Conservation (phyloP, 2,329 filamentous ascomycete species). For the Fusarium ambrosium region DNA sequence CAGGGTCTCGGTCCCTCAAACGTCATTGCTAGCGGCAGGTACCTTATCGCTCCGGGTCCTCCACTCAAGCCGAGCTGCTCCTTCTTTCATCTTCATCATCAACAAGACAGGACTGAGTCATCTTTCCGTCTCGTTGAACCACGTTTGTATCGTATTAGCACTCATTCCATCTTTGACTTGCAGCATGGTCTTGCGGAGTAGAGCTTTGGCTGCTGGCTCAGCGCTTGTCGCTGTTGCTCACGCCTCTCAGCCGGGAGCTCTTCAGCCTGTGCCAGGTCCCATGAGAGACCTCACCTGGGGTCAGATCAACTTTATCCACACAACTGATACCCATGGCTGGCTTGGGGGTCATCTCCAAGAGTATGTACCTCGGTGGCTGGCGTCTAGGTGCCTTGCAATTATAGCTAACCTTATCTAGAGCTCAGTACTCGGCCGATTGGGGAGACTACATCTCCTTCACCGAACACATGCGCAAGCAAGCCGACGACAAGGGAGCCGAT, state of each 20-base stretch:
- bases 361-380: slow-evolving; percentile 58
- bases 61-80: slow-evolving; percentile 29
- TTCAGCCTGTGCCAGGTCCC: slow-evolving; percentile 81
- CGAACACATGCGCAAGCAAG: slow-evolving; percentile 81
- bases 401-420: slow-evolving; percentile 60
- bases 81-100: slow-evolving; percentile 23
- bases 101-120: slow-evolving; percentile 14
- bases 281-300: slow-evolving; percentile 90
- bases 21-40: slow-evolving; percentile 30
- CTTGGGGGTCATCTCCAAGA: slow-evolving; percentile 93
- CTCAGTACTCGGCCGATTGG: slow-evolving; percentile 96
- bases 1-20: slow-evolving; percentile 39
- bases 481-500: slow-evolving; percentile 84
- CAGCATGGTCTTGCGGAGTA: slow-evolving; percentile 46
- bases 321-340: slow-evolving; percentile 97
- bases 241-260: slow-evolving; percentile 82
- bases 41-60: slow-evolving; percentile 31
- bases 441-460: slow-evolving; percentile 97
- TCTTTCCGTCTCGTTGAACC: slow-evolving; percentile 22
- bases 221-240: slow-evolving; percentile 55
- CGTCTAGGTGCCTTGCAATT: background rate
- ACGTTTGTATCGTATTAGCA: background rate
- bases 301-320: slow-evolving; percentile 97
- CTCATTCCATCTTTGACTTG: background rate
- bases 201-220: slow-evolving; percentile 42